phyloP scores from a whole-genome alignment of 345 rosid species.

The Eutrema yunnanense region DNA sequence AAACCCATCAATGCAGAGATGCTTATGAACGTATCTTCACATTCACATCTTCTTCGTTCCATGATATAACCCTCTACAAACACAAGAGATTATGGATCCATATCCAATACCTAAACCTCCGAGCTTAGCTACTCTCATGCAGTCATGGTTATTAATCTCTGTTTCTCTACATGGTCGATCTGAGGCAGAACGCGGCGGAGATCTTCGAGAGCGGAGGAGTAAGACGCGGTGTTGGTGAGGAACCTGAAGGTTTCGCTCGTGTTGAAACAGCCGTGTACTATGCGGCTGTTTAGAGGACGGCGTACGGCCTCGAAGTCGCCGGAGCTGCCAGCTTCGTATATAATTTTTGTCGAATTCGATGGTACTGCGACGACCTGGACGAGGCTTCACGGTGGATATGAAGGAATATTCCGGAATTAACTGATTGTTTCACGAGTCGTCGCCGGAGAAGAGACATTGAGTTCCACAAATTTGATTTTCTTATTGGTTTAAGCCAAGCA shows the following conservation, averaged over 20 bases:
- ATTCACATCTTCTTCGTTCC: neutral
- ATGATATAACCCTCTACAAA: neutral
- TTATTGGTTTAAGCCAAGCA: neutral
- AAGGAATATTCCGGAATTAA: neutral
- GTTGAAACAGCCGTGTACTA: constrained; percentile 41
- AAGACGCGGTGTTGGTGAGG: constrained; percentile 35
- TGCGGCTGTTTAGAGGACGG: constrained; percentile 51
- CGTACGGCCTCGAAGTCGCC: constrained; percentile 44
- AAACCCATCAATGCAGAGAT: neutral
- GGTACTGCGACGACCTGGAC: constrained; percentile 35
- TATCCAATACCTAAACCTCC: too few species aligned
- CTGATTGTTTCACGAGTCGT: neutral
- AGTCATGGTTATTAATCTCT: neutral
- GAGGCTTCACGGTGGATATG: constrained; percentile 10
- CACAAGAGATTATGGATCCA: neutral
- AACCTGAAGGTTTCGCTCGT: constrained; percentile 55
- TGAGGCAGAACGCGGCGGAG: constrained; percentile 36
- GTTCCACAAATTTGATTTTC: neutral
- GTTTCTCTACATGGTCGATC: constrained; percentile 25
- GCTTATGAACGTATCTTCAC: neutral
- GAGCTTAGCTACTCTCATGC: neutral
- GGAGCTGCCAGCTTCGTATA: constrained; percentile 42
- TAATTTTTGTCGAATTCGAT: constrained; percentile 47
- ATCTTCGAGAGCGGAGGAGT: constrained; percentile 33
- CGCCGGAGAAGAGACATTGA: constrained; percentile 19